A percentile compares a stretch with the other conserved stretches of the same genome.
These are phyloP conservation scores for Rhynchosporium agropyri DNA, from an alignment of 2,329 filamentous ascomycete genomes.

Conservation along the genomic window DNA sequence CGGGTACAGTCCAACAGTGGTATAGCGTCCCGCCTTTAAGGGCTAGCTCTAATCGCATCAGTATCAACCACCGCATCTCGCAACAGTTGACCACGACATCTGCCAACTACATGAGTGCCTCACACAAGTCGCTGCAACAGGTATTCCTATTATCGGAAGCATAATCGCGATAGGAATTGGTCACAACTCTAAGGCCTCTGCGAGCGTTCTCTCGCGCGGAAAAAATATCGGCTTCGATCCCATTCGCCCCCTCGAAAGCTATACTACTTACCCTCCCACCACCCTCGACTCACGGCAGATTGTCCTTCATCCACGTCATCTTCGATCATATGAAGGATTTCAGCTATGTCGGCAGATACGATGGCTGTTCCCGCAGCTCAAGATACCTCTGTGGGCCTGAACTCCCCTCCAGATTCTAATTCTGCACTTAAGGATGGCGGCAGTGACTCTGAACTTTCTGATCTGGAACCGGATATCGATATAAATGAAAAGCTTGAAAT, in stretches of 20 bases:
- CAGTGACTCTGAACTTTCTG: slow-evolving; percentile 67
- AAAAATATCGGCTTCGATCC: neutral
- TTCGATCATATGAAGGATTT: slow-evolving; percentile 36
- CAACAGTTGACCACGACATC: neutral
- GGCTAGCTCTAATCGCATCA: neutral
- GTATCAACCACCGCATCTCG: slow-evolving; percentile 6
- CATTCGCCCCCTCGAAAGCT: slow-evolving; percentile 22
- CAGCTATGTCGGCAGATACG: slow-evolving; percentile 37
- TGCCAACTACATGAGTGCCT: neutral
- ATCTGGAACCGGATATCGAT: slow-evolving; percentile 55
- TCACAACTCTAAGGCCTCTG: slow-evolving; percentile 16
- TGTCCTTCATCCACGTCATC: slow-evolving; percentile 17
- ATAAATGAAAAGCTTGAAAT: slow-evolving; percentile 69
- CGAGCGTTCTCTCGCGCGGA: slow-evolving; percentile 22
- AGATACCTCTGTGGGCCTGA: slow-evolving; percentile 45
- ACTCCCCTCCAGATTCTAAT: slow-evolving; percentile 67
- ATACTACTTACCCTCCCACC: slow-evolving; percentile 18
- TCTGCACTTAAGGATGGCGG: slow-evolving; percentile 60
- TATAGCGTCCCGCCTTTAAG: slow-evolving; percentile 9
- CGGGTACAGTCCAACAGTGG: slow-evolving; percentile 7
- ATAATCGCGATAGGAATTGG: slow-evolving; percentile 15
- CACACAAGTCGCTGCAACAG: neutral
- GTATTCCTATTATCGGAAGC: neutral
- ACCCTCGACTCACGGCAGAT: slow-evolving; percentile 6
- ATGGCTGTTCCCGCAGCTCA: slow-evolving; percentile 34